Evolutionary conservation across 2,329 filamentous ascomycete genomes (phyloP).

Genomic region (Triangularia verruculosa): DNA sequence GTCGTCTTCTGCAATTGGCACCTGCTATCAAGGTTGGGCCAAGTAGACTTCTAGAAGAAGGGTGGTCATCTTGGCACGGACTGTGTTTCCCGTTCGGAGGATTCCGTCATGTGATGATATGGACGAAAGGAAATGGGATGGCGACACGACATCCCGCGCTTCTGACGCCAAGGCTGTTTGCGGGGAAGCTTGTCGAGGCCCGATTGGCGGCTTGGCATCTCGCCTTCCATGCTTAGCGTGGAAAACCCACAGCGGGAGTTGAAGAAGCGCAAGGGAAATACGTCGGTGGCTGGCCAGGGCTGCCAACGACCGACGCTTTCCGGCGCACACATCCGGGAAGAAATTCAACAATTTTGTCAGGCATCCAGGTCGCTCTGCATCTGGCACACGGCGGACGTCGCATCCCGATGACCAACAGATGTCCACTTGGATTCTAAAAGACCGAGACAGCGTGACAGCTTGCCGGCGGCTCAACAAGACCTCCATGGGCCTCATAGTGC

Average conservation of each 20-base stretch:
- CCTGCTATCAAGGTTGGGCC: not conserved
- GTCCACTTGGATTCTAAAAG: not conserved
- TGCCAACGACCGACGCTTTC: not conserved
- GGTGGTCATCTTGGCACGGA: not conserved
- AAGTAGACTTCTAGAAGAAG: not conserved
- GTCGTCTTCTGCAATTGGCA: not conserved
- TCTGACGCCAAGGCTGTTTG: not conserved
- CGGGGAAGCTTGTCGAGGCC: conserved; percentile 1
- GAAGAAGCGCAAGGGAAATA: not conserved
- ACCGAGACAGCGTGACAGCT: too few species aligned
- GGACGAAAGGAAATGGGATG: not conserved
- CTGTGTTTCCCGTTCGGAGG: too few species aligned
- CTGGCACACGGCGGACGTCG: not conserved
- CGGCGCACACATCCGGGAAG: not conserved
- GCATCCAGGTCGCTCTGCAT: not conserved
- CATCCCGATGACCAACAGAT: not conserved
- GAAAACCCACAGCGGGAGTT: not conserved
- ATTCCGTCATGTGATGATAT: not conserved
- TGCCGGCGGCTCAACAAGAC: not conserved
- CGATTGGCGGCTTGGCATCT: not conserved
- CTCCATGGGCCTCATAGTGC: not conserved
- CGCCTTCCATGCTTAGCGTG: not conserved
- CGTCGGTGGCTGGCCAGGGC: conserved; percentile 3
- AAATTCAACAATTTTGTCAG: not conserved
- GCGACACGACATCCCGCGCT: not conserved